Percentiles rank a stretch among this genome's conserved stretches.
Conservation (phyloP, 1,284 basidiomycete species). For the Microbotryum intermedium region DNA sequence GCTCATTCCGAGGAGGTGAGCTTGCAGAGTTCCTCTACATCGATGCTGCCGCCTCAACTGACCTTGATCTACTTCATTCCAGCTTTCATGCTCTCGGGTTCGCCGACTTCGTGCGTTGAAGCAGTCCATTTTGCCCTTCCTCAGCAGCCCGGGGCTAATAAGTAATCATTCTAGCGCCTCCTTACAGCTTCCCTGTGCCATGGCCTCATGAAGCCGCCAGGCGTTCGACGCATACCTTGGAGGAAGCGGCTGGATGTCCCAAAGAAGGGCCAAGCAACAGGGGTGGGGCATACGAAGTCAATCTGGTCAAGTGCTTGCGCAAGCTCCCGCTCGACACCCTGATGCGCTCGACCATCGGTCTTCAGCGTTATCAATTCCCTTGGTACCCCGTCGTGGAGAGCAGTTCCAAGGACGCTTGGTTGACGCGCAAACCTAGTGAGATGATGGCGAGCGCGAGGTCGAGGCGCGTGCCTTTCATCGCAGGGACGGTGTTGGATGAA, state of each 20-base stretch:
- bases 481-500: slow-evolving; percentile 20
- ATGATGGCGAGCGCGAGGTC: slow-evolving; percentile 20
- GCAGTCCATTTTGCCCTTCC: too few species aligned
- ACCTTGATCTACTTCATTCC: not conserved
- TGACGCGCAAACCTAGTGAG: slow-evolving; percentile 16
- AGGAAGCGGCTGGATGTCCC: too few species aligned
- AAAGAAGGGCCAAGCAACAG: too few species aligned
- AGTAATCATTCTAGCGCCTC: not conserved
- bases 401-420: slow-evolving; percentile 20
- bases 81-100: slow-evolving; percentile 30
- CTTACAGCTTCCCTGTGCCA: slow-evolving; percentile 24
- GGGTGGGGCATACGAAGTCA: slow-evolving; percentile 1
- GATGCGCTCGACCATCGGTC: slow-evolving; percentile 5
- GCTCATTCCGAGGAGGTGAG: slow-evolving; percentile 13
- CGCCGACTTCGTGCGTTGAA: slow-evolving; percentile 21
- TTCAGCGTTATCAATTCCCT: slow-evolving; percentile 10
- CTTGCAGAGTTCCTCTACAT: too few species aligned
- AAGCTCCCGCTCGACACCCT: not conserved
- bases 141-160: too few species aligned
- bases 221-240: not conserved
- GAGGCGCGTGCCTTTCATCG: slow-evolving; percentile 19
- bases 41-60: too few species aligned
- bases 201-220: slow-evolving; percentile 27
- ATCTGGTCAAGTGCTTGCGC: slow-evolving; percentile 17
- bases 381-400: slow-evolving; percentile 25